These are phyloP conservation scores for Canavalia ensiformis DNA, from an alignment of 306 rosid species.

Conservation along the genomic window DNA sequence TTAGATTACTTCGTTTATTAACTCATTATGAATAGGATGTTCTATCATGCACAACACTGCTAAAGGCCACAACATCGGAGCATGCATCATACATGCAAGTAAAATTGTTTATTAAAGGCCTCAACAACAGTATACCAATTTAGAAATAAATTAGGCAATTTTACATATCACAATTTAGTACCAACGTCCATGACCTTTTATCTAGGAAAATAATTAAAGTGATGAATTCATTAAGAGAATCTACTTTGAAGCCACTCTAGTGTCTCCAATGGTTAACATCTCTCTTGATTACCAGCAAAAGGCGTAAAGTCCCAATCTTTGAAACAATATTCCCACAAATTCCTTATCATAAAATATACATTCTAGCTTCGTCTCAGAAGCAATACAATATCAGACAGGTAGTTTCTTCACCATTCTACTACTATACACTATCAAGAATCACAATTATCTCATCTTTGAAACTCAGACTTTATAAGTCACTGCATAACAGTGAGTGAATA, in stretches of 20 bases:
- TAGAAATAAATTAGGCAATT: not conserved
- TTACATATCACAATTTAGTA: not conserved
- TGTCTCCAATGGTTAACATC: slow-evolving; percentile 17
- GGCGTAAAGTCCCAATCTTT: slow-evolving; percentile 2
- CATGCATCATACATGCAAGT: not conserved
- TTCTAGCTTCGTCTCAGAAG: not conserved
- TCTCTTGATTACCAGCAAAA: slow-evolving; percentile 2
- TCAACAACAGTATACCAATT: not conserved
- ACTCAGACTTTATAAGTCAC: not conserved
- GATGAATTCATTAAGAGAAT: not conserved
- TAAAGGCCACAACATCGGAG: not conserved
- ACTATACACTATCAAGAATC: not conserved
- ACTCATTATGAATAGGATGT: not conserved
- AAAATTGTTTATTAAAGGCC: not conserved
- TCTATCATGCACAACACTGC: not conserved
- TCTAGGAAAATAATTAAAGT: not conserved
- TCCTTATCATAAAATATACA: slow-evolving; percentile 18
- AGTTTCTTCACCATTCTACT: slow-evolving; percentile 11
- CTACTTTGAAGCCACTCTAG: not conserved
- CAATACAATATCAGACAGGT: not conserved
- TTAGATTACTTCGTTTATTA: not conserved
- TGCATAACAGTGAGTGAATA: not conserved
- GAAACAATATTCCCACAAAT: slow-evolving; percentile 4
- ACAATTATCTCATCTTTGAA: not conserved
- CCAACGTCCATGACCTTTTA: slow-evolving; percentile 14